Conservation (phyloP, 1,284 basidiomycete species). For the Sparassis latifolia region DNA sequence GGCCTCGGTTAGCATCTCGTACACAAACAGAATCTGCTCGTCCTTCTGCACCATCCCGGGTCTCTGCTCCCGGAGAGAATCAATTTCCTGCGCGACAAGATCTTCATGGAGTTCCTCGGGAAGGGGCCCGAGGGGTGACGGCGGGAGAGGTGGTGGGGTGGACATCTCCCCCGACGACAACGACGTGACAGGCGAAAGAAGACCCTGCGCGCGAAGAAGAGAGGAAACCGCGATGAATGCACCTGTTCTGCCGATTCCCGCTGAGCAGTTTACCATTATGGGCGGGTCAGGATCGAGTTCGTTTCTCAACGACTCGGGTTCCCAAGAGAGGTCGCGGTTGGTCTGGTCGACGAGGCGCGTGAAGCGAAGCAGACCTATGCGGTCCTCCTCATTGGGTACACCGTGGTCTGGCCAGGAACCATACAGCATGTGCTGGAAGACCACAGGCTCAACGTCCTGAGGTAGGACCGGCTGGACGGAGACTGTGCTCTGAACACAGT, state of each 20-base stretch:
- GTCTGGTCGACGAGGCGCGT: constrained; percentile 50
- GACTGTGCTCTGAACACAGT: constrained; percentile 54
- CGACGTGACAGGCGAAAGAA: constrained; percentile 32
- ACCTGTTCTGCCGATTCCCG: constrained; percentile 88
- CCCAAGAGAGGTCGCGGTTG: constrained; percentile 43
- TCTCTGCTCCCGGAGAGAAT: constrained; percentile 73
- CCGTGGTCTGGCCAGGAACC: constrained; percentile 82
- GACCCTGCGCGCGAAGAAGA: constrained; percentile 50
- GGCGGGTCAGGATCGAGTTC: constrained; percentile 54
- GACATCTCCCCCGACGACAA: constrained; percentile 16
- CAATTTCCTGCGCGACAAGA: constrained; percentile 66
- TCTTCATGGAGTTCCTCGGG: constrained; percentile 46
- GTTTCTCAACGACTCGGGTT: constrained; percentile 15
- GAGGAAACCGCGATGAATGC: constrained; percentile 79
- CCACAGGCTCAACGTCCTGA: constrained; percentile 28
- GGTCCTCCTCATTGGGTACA: constrained; percentile 54
- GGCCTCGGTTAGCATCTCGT: constrained; percentile 48
- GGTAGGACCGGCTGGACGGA: constrained; percentile 24
- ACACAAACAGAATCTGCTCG: constrained; percentile 63
- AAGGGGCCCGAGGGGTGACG: constrained; percentile 52
- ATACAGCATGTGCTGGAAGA: constrained; percentile 70
- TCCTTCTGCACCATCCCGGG: constrained; percentile 75
- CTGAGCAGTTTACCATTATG: constrained; percentile 80
- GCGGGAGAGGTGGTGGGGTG: constrained; percentile 25
- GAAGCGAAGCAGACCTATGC: constrained; percentile 53